Evolutionary conservation across 192 early-diverging fungal species (phyloP).

Genomic region (Coemansia sp.): DNA sequence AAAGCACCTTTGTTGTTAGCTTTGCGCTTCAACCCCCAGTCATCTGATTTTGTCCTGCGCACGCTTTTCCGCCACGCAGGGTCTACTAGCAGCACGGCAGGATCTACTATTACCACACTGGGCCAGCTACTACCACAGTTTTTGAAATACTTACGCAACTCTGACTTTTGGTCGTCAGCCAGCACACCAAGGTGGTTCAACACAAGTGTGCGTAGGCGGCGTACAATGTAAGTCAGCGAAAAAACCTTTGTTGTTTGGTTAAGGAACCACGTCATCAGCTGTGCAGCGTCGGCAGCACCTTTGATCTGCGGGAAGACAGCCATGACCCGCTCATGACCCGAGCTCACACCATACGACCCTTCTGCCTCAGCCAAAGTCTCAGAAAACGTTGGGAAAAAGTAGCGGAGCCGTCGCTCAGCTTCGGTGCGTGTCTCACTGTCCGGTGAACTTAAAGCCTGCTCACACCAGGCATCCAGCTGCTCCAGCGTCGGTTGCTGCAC

Average conservation of each 20-base stretch:
- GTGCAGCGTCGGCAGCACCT: conserved; percentile 48
- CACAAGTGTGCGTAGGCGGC: conserved; percentile 42
- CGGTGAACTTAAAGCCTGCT: conserved; percentile 65
- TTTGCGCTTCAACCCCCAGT: background rate
- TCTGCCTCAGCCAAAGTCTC: conserved; percentile 53
- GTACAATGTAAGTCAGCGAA: conserved; percentile 47
- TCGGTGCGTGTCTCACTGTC: conserved; percentile 59
- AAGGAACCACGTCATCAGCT: conserved; percentile 52
- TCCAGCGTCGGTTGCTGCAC: conserved; percentile 48
- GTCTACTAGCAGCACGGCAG: too few species aligned
- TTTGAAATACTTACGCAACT: conserved; percentile 41
- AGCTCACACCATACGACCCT: conserved; percentile 37
- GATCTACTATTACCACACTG: too few species aligned
- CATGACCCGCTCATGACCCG: conserved; percentile 43
- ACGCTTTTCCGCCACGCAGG: background rate
- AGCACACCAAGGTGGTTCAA: conserved; percentile 52
- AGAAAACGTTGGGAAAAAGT: conserved; percentile 82
- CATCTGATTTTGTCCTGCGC: background rate
- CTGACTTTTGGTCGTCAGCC: conserved; percentile 31
- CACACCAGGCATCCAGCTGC: conserved; percentile 58
- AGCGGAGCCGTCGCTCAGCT: conserved; percentile 70
- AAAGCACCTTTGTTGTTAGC: background rate
- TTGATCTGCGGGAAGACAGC: conserved; percentile 52
- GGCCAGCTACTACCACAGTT: background rate
- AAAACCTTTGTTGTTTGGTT: conserved; percentile 44